A percentile compares a stretch with the other conserved stretches of the same genome.
Evolutionary conservation across 441 rosid species (phyloP).

Genomic region (Gossypium davidsonii): DNA sequence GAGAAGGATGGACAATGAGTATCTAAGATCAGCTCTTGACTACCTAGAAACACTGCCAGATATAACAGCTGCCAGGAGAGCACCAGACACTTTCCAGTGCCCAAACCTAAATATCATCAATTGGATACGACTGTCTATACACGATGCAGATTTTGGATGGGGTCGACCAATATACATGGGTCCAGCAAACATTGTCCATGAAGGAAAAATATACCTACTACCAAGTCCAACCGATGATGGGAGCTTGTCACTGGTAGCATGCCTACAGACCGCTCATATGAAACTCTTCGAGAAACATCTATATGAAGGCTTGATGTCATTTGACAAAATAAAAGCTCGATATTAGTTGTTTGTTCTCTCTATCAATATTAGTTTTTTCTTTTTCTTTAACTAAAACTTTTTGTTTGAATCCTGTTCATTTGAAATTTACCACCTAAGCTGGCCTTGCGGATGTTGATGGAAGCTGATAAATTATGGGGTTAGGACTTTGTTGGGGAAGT

Average conservation of each 20-base stretch:
- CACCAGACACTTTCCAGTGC: conserved; percentile 1
- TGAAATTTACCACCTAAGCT: too few relatives aligned
- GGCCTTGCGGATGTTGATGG: too few relatives aligned
- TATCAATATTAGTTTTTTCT: background rate
- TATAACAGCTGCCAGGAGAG: background rate
- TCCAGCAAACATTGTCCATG: conserved; percentile 5
- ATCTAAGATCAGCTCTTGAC: conserved; percentile 33
- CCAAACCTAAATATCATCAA: conserved; percentile 22
- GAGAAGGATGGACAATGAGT: conserved; percentile 21
- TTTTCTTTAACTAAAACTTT: background rate
- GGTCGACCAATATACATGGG: conserved; percentile 24
- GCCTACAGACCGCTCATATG: conserved; percentile 20
- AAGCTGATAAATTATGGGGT: too few relatives aligned
- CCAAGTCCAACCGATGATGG: conserved; percentile 20
- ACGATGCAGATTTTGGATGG: conserved; percentile 36
- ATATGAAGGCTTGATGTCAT: background rate
- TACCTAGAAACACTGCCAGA: conserved; percentile 17
- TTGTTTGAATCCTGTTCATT: background rate
- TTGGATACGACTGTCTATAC: conserved; percentile 21
- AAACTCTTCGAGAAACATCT: conserved; percentile 22
- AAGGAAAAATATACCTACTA: conserved; percentile 20
- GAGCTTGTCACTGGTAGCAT: conserved; percentile 10
- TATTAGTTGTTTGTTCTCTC: conserved; percentile 2
- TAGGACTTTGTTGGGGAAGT: too few relatives aligned
- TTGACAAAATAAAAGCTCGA: background rate